Percentiles rank a stretch among this genome's conserved stretches.
phyloP scores from a whole-genome alignment of 2,329 filamentous ascomycete species.

The Mycocentrospora acerina region DNA sequence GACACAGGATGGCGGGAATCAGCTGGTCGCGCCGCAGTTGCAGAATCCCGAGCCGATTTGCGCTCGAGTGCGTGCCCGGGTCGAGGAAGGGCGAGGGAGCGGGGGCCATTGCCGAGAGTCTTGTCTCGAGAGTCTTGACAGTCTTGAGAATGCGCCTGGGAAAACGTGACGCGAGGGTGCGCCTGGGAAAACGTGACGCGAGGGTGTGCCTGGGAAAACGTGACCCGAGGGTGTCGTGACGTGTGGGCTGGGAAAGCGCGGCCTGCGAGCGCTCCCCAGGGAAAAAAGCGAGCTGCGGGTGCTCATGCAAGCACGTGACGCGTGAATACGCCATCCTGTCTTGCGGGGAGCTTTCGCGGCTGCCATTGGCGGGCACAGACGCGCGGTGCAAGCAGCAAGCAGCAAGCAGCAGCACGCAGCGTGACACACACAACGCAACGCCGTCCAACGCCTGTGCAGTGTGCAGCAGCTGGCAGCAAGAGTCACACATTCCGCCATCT shows the following conservation, averaged over 20 bases:
- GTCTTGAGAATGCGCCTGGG: too few relatives aligned
- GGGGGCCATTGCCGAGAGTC: slow-evolving; percentile 23
- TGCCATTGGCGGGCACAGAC: slow-evolving; percentile 24
- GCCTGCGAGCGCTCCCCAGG: too few relatives aligned
- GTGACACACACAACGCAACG: not conserved
- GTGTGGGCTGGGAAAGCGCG: too few relatives aligned
- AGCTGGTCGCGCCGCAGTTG: slow-evolving; percentile 87
- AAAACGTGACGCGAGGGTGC: too few relatives aligned
- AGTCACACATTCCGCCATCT: slow-evolving; percentile 10
- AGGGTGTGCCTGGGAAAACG: too few relatives aligned
- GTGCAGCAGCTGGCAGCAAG: too few relatives aligned
- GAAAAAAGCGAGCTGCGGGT: too few relatives aligned
- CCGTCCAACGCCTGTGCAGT: too few relatives aligned
- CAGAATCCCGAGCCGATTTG: slow-evolving; percentile 74
- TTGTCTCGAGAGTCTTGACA: slow-evolving; percentile 23
- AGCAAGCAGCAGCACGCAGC: not conserved
- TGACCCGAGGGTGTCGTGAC: too few relatives aligned
- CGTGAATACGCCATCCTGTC: too few relatives aligned
- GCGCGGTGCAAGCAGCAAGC: not conserved
- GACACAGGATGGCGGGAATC: slow-evolving; percentile 65
- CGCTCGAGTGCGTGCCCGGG: slow-evolving; percentile 62
- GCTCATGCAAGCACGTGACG: too few relatives aligned
- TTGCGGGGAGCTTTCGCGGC: slow-evolving; percentile 26
- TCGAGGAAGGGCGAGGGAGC: slow-evolving; percentile 74
- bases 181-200: too few relatives aligned